A percentile compares a stretch with the other conserved stretches of the same genome.
Evolutionary conservation across 2,329 filamentous ascomycete species (phyloP).

Genomic region (Seiridium cupressi): DNA sequence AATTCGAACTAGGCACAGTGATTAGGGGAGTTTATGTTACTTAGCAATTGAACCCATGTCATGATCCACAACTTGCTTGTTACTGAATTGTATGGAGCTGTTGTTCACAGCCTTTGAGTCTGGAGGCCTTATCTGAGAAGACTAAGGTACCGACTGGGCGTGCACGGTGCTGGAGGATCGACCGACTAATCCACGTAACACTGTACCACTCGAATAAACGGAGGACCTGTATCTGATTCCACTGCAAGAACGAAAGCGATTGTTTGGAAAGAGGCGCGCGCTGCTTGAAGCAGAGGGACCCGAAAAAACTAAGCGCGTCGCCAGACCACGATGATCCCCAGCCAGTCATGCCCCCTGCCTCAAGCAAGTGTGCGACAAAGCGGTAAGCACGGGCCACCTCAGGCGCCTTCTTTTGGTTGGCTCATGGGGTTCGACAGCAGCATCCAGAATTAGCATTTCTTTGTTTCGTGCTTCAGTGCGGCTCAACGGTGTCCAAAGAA

Average conservation of each 20-base stretch:
- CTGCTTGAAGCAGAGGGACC: not conserved
- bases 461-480: not conserved
- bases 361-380: constrained; percentile 1
- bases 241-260: not conserved
- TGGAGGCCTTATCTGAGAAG: no score
- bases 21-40: no score
- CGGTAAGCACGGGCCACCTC: not conserved
- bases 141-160: no score
- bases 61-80: no score
- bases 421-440: not conserved
- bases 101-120: no score
- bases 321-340: not conserved
- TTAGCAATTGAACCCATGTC: no score
- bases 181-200: not conserved
- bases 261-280: not conserved
- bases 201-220: not conserved
- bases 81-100: no score
- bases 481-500: not conserved
- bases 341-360: constrained; percentile 2
- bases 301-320: not conserved
- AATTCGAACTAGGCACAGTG: no score
- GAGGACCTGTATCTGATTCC: not conserved
- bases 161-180: not conserved
- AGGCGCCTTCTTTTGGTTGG: not conserved
- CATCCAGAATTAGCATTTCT: constrained; percentile 5